Percentiles rank a stretch among this genome's conserved stretches.
Evolutionary conservation across 768 basidiomycete species (phyloP).

Genomic region (Suillus variegatus): DNA sequence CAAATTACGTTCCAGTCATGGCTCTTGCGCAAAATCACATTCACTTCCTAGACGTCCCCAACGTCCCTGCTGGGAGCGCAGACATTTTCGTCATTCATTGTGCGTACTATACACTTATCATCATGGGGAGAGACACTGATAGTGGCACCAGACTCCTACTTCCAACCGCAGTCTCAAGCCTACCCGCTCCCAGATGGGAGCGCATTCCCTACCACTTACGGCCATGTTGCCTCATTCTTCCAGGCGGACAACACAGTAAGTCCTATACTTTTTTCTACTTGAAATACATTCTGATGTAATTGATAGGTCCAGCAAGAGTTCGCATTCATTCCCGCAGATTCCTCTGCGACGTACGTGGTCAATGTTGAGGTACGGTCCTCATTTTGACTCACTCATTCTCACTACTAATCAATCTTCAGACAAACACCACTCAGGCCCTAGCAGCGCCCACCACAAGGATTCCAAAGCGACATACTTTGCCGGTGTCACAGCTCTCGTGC

Average conservation of each 20-base stretch:
- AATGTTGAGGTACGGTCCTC: conserved; percentile 57
- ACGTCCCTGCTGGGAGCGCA: conserved; percentile 63
- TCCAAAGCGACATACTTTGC: conserved; percentile 64
- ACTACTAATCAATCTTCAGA: conserved; percentile 32
- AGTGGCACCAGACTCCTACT: conserved; percentile 59
- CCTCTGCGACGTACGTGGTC: conserved; percentile 69
- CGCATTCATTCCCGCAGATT: conserved; percentile 77
- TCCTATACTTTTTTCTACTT: background rate
- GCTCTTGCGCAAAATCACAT: conserved; percentile 87
- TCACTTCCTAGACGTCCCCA: conserved; percentile 77
- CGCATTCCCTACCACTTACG: conserved; percentile 67
- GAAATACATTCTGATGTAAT: background rate
- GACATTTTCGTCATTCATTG: conserved; percentile 90
- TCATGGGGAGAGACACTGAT: background rate
- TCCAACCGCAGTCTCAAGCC: conserved; percentile 69
- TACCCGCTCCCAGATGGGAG: conserved; percentile 50
- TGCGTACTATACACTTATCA: conserved; percentile 35
- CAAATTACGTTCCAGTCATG: conserved; percentile 70
- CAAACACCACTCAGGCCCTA: conserved; percentile 63
- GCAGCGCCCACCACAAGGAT: conserved; percentile 63
- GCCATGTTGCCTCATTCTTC: conserved; percentile 74
- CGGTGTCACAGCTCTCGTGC: conserved; percentile 59
- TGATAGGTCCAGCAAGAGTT: conserved; percentile 69
- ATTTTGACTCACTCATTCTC: background rate
- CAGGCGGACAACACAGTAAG: conserved; percentile 47